phyloP scores from a whole-genome alignment of 345 rosid genomes.

The Excoecaria cochinchinensis region DNA sequence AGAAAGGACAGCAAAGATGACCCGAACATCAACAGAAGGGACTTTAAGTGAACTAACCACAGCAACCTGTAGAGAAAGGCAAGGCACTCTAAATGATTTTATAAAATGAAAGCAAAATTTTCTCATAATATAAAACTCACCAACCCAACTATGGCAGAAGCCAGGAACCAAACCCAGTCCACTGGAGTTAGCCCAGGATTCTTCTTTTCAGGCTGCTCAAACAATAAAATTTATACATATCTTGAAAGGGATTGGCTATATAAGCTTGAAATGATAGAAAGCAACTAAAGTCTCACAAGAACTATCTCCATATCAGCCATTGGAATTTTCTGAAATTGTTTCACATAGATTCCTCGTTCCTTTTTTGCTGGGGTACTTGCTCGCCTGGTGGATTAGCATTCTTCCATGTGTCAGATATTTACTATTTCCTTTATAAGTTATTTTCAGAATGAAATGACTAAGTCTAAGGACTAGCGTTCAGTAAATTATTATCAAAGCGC shows the following conservation, averaged over 20 bases:
- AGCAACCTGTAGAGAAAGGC: conserved; percentile 54
- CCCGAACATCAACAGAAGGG: conserved; percentile 80
- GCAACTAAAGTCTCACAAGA: conserved; percentile 55
- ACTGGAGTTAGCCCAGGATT: conserved; percentile 94
- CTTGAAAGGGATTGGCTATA: not conserved
- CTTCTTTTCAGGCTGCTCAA: conserved; percentile 90
- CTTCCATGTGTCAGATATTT: not conserved
- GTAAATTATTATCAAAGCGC: too few species aligned
- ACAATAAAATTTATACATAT: conserved; percentile 16
- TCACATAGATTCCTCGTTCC: conserved; percentile 75
- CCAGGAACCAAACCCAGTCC: conserved; percentile 94
- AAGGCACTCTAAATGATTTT: conserved; percentile 13
- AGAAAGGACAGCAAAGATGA: conserved; percentile 73
- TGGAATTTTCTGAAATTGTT: conserved; percentile 95
- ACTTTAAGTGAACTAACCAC: conserved; percentile 66
- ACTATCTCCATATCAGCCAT: conserved; percentile 99
- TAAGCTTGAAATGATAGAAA: conserved; percentile 4
- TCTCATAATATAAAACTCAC: conserved; percentile 44
- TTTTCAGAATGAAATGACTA: not conserved
- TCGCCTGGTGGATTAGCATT: conserved; percentile 39
- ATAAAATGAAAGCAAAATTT: not conserved
- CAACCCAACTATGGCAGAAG: conserved; percentile 90
- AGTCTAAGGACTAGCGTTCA: not conserved
- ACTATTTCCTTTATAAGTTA: not conserved
- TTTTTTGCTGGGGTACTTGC: conserved; percentile 50